phyloP scores from a whole-genome alignment of 2,329 filamentous ascomycete species.

The Cladorrhinum sp. region DNA sequence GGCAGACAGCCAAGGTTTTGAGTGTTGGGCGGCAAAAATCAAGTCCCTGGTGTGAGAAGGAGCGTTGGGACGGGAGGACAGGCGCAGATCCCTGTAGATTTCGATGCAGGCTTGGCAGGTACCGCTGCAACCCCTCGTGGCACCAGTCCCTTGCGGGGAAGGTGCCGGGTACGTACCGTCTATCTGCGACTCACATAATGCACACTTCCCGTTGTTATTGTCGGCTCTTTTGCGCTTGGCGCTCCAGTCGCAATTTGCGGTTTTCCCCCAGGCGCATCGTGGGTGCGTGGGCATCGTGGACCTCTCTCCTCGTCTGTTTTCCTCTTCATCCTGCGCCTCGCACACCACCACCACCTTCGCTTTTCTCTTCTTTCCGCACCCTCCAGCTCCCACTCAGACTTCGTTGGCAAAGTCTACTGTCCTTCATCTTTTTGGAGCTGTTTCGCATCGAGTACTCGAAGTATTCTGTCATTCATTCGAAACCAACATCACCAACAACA shows the following conservation, averaged over 20 bases:
- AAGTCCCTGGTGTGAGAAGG: not conserved
- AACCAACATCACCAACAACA: slow-evolving; percentile 7
- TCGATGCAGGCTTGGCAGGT: slow-evolving; percentile 21
- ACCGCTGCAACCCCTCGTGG: slow-evolving; percentile 16
- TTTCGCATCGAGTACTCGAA: slow-evolving; percentile 32
- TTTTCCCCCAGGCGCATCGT: slow-evolving; percentile 8
- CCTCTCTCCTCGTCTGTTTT: slow-evolving; percentile 14
- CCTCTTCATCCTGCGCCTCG: slow-evolving; percentile 19
- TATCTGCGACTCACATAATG: slow-evolving; percentile 7
- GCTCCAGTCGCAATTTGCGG: slow-evolving; percentile 24
- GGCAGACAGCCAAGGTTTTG: not conserved
- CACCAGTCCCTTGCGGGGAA: slow-evolving; percentile 21
- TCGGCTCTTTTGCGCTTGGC: slow-evolving; percentile 20
- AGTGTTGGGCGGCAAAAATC: not conserved
- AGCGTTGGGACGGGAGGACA: not conserved
- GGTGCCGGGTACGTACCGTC: slow-evolving; percentile 15
- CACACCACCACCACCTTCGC: slow-evolving; percentile 12
- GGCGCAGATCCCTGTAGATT: slow-evolving; percentile 12
- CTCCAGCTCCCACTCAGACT: slow-evolving; percentile 37
- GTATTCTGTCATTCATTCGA: slow-evolving; percentile 33
- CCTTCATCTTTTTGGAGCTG: slow-evolving; percentile 18
- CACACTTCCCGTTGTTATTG: slow-evolving; percentile 11
- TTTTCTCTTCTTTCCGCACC: not conserved
- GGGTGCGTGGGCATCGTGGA: not conserved
- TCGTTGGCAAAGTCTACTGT: slow-evolving; percentile 55